phyloP scores from a whole-genome alignment of 495 filamentous ascomycete species.

The Trichocladium uniseriatum region DNA sequence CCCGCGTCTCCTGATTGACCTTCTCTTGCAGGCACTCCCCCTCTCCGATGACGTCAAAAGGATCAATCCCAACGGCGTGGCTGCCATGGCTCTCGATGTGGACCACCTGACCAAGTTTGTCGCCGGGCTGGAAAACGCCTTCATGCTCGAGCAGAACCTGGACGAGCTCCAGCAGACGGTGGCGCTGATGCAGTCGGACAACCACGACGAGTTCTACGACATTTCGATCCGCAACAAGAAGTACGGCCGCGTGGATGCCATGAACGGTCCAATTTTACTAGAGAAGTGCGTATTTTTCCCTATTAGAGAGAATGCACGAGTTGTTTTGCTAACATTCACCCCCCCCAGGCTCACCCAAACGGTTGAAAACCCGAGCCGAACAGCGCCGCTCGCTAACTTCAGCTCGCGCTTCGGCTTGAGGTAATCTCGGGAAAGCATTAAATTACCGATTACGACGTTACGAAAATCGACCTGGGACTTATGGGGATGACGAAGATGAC shows the following conservation, averaged over 20 bases:
- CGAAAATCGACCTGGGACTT: background rate
- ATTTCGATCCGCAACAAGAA: conserved; percentile 77
- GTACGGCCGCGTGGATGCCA: conserved; percentile 82
- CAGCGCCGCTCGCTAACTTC: conserved; percentile 56
- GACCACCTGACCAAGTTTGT: conserved; percentile 78
- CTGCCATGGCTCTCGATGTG: conserved; percentile 72
- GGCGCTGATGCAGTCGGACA: conserved; percentile 72
- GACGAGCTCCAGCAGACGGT: conserved; percentile 92
- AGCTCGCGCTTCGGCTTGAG: conserved; percentile 62
- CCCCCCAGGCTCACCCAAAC: conserved; percentile 50
- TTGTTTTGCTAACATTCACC: conserved; percentile 28
- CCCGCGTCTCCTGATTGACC: background rate
- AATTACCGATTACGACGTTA: background rate
- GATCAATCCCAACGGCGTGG: conserved; percentile 81
- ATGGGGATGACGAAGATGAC: background rate
- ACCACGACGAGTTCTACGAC: conserved; percentile 91
- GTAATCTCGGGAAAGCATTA: conserved; percentile 17
- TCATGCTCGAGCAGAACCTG: conserved; percentile 72
- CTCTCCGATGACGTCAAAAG: conserved; percentile 67
- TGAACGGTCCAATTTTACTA: conserved; percentile 74
- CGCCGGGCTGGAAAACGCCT: conserved; percentile 62
- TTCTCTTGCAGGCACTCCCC: conserved; percentile 54
- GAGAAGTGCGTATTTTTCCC: conserved; percentile 57
- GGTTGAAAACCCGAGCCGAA: conserved; percentile 48
- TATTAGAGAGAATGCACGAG: background rate